Evolutionary conservation across 441 rosid genomes (phyloP), one percentile per base, ranked within the genome.

Genomic region (Lepidium campestre): DNA sequence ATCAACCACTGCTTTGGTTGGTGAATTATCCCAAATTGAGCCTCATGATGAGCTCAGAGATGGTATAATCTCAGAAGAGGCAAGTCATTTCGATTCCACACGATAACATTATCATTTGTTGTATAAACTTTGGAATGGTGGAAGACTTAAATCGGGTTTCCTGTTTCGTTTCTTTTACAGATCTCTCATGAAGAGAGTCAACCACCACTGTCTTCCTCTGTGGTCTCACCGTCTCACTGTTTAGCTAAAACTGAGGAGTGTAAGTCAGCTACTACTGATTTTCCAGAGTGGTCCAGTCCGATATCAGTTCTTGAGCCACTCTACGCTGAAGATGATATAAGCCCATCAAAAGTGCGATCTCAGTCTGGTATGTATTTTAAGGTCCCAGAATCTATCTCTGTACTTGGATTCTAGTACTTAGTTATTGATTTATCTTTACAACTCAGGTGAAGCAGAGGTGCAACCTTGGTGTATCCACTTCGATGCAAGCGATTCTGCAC

Each of bases 251-350:
- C 74, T 73, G 75, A 64, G 41, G 81, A 80, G 41, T 73, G 76
- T 75, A 80, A 62, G 32, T 87, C 78, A 39, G 71, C 72, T 54
- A 57, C 47, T 63, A 23, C 37, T 23, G 88, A 87, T 15, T 41
- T 79, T 48, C 80, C 71, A 5, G 97, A 84, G 49, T 79, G 87
- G 56, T 82, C 83, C 52, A 94, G 97, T 82, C 99, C 97, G 39
- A 75, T 91, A 72, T 91, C 97, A 77, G 97, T 94, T 71, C 94
- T 91, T 63, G 96, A 94, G 76, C 87, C 87, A 19, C 68, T 82
- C 56, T 89, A 75, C 61, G 31, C 49, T n/a, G 99, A 88, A 72
- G 96, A 91, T 57, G 97, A 87, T 62, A 69, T 78, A 58, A 89
- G 90, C 75, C 96, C 96, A 23, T 70, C 90, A 66, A 85, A 83